Conservation (phyloP, 208 protist species). For the Trypanosoma congolense region DNA sequence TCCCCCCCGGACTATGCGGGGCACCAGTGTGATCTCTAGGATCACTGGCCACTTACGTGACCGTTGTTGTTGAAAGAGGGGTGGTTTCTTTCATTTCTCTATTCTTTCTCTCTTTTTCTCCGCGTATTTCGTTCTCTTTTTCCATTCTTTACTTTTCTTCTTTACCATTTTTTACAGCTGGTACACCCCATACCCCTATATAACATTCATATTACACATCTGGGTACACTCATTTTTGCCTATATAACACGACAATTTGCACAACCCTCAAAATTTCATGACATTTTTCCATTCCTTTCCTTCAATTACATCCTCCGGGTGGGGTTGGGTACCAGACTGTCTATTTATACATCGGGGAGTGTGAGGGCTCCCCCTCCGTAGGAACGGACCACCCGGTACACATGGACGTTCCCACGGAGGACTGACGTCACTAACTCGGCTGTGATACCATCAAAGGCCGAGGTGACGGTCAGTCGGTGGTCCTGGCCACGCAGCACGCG, state of each 20-base stretch:
- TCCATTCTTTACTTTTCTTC: too few species aligned
- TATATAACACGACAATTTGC: too few species aligned
- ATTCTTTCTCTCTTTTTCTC: too few species aligned
- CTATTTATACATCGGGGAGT: not conserved
- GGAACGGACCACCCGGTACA: not conserved
- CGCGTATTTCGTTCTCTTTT: too few species aligned
- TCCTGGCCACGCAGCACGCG: constrained; percentile 10
- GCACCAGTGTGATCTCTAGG: not conserved
- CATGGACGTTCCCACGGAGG: not conserved
- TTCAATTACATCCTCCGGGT: not conserved
- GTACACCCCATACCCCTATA: too few species aligned
- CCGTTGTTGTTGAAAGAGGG: not conserved
- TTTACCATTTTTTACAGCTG: too few species aligned
- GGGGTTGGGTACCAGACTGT: not conserved
- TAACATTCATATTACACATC: too few species aligned
- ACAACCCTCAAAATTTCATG: too few species aligned
- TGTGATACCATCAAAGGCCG: constrained; percentile 18
- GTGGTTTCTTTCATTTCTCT: too few species aligned
- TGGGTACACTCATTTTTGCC: too few species aligned
- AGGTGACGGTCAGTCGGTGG: not conserved
- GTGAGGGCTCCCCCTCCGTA: not conserved
- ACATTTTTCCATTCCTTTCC: too few species aligned
- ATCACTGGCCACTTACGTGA: not conserved
- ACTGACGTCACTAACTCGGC: constrained; percentile 10
- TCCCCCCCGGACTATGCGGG: not conserved